These are phyloP conservation scores for Diaporthe helianthi DNA, from an alignment of 2,329 filamentous ascomycete genomes.

Conservation along the genomic window DNA sequence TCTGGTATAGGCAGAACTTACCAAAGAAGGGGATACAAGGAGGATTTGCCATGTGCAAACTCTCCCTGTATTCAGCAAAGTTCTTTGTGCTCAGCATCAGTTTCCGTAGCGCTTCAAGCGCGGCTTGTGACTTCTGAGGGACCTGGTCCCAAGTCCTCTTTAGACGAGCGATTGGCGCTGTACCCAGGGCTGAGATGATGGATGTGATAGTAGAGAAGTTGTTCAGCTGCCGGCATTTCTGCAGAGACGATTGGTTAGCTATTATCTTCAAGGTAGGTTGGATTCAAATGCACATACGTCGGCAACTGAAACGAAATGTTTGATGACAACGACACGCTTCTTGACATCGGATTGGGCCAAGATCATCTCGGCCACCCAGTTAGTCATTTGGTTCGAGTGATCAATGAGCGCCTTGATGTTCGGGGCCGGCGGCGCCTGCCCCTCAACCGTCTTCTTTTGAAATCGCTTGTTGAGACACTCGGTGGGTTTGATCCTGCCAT, in stretches of 20 bases:
- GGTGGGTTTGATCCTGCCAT: conserved; percentile 93
- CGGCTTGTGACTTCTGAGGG: conserved; percentile 79
- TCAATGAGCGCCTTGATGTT: conserved; percentile 97
- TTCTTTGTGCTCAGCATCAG: conserved; percentile 98
- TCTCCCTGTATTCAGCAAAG: conserved; percentile 95
- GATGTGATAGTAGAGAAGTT: conserved; percentile 98
- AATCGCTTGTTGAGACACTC: conserved; percentile 99
- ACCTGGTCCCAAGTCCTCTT: conserved; percentile 95
- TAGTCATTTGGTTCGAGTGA: conserved; percentile 98
- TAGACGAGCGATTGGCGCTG: conserved; percentile 91
- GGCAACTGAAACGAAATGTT: conserved; percentile 95
- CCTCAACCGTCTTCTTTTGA: conserved; percentile 91
- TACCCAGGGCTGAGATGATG: conserved; percentile 94
- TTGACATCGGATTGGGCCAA: conserved; percentile 92
- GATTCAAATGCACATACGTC: conserved; percentile 71
- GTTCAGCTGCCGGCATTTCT: conserved; percentile 94
- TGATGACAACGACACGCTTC: conserved; percentile 95
- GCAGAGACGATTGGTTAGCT: conserved; percentile 37
- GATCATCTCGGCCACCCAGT: conserved; percentile 99
- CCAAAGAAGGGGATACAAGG: conserved; percentile 99
- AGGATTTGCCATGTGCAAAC: conserved; percentile 89
- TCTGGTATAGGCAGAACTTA: conserved; percentile 49
- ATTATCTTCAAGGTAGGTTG: neutral
- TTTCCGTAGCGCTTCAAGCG: conserved; percentile 88
- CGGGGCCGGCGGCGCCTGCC: conserved; percentile 83